Evolutionary conservation across 116 monocot species (phyloP).

Genomic region (Iris pallida): DNA sequence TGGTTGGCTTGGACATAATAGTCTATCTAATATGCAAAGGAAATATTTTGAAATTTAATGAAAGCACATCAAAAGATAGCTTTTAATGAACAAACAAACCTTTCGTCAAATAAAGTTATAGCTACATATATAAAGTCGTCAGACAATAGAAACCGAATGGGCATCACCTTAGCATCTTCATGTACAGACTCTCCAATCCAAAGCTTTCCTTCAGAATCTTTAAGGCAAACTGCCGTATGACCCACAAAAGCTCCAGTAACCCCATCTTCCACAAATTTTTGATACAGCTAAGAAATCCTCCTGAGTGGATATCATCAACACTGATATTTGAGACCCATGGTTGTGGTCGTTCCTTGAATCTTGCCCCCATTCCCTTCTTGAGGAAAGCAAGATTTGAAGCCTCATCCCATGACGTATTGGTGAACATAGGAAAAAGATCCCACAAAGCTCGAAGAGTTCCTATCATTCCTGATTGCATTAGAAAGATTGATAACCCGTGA

Average conservation of each 20-base stretch:
- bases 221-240: constrained; percentile 61
- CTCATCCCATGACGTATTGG: constrained; percentile 64
- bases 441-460: constrained; percentile 70
- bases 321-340: constrained; percentile 69
- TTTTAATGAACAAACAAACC: too few relatives aligned
- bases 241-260: constrained; percentile 76
- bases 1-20: too few relatives aligned
- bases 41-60: too few relatives aligned
- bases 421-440: constrained; percentile 74
- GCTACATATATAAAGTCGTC: neutral
- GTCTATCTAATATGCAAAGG: too few relatives aligned
- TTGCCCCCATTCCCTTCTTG: constrained; percentile 69
- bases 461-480: constrained; percentile 72
- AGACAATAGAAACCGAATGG: neutral
- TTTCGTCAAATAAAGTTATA: too few relatives aligned
- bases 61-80: too few relatives aligned
- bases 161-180: constrained; percentile 61
- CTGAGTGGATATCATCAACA: constrained; percentile 63
- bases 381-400: constrained; percentile 59
- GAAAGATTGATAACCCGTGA: constrained; percentile 63
- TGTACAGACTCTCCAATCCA: constrained; percentile 79
- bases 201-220: constrained; percentile 70
- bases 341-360: constrained; percentile 50
- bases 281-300: constrained; percentile 69
- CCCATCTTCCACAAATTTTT: constrained; percentile 78